Percentiles rank a stretch among this genome's conserved stretches.
These are phyloP conservation scores for Hypoxylon sp. DNA, from an alignment of 2,329 filamentous ascomycete genomes.

Conservation along the genomic window DNA sequence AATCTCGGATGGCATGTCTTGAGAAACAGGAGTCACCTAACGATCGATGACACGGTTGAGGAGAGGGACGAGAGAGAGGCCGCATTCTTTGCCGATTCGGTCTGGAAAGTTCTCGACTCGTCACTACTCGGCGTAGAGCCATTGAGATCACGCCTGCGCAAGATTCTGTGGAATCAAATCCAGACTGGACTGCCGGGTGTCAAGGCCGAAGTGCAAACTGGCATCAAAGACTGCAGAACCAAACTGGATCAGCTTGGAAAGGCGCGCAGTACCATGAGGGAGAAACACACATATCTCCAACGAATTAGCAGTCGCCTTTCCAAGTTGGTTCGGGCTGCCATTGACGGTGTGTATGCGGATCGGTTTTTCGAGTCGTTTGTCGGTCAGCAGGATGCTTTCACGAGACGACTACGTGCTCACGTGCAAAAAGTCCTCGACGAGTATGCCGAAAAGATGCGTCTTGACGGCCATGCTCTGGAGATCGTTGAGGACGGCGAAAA, in stretches of 20 bases:
- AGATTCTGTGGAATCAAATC: constrained; percentile 55
- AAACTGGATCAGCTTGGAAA: constrained; percentile 58
- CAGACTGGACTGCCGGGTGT: constrained; percentile 51
- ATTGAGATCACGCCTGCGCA: constrained; percentile 57
- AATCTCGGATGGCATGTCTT: constrained; percentile 57
- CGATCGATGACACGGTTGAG: constrained; percentile 43
- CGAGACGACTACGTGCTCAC: constrained; percentile 45
- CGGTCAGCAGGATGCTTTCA: constrained; percentile 44
- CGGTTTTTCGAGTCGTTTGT: constrained; percentile 56
- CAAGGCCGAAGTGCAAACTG: constrained; percentile 51
- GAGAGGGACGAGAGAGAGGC: constrained; percentile 52
- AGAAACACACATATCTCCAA: constrained; percentile 60
- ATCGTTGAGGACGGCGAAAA: constrained; percentile 42
- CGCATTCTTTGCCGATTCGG: constrained; percentile 51
- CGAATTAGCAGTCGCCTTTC: constrained; percentile 55
- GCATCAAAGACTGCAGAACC: constrained; percentile 49
- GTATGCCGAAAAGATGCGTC: constrained; percentile 45
- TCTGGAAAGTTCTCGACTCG: constrained; percentile 44
- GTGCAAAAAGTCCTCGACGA: constrained; percentile 43
- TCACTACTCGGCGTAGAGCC: constrained; percentile 54
- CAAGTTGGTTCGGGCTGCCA: constrained; percentile 55
- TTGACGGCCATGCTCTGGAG: constrained; percentile 45
- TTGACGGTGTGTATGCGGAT: constrained; percentile 59
- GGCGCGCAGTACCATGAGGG: constrained; percentile 53
- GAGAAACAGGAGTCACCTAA: constrained; percentile 53